A percentile compares a stretch with the other conserved stretches of the same genome.
These are phyloP conservation scores for Cadophora gregata DNA, from an alignment of 2,329 filamentous ascomycete species.

Conservation along the genomic window DNA sequence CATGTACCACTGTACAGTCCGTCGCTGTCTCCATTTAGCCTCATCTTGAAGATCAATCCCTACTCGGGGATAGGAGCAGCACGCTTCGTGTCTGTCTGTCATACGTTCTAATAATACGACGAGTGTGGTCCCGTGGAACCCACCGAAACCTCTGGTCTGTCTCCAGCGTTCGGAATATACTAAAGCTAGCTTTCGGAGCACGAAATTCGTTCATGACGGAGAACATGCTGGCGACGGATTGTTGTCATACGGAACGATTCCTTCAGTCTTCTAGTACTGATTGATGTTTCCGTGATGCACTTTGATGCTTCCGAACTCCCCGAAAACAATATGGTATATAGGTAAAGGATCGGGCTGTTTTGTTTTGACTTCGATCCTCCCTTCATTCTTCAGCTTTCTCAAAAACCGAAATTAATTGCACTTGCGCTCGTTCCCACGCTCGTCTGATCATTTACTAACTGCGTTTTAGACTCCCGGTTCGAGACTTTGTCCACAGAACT, in stretches of 20 bases:
- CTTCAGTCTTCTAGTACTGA: neutral
- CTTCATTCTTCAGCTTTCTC: neutral
- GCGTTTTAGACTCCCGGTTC: neutral
- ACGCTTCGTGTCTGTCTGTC: neutral
- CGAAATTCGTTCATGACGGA: neutral
- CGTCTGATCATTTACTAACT: neutral
- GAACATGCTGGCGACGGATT: neutral
- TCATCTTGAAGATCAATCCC: slow-evolving; percentile 7
- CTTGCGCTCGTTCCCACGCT: neutral
- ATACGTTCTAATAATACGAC: slow-evolving; percentile 10
- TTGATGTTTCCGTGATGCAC: neutral
- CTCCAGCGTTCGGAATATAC: neutral
- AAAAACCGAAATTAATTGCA: neutral
- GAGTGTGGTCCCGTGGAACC: slow-evolving; percentile 1
- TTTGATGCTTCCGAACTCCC: neutral
- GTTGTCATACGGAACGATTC: neutral
- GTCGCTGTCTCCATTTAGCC: slow-evolving; percentile 4
- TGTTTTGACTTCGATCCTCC: neutral
- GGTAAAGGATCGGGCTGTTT: neutral
- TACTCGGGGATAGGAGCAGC: neutral
- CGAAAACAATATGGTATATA: neutral
- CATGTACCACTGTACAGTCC: neutral
- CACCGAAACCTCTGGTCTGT: neutral
- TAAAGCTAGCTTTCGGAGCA: slow-evolving; percentile 6
- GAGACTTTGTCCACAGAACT: neutral